These are phyloP conservation scores for Beauveria bassiana DNA, from an alignment of 2,329 filamentous ascomycete species.

Conservation along the genomic window DNA sequence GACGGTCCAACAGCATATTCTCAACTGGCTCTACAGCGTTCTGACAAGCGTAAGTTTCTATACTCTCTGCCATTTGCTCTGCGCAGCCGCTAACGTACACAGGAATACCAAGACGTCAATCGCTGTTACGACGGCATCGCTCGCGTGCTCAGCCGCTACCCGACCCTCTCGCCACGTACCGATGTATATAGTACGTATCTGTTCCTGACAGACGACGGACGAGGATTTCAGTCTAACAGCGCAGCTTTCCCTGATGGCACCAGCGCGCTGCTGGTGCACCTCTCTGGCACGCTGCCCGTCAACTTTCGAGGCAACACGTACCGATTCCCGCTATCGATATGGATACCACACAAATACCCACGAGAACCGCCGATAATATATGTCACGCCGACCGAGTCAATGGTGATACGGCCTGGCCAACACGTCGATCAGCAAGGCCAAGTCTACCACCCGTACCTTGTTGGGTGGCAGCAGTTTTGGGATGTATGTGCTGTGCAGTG, in stretches of 20 bases:
- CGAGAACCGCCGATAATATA: constrained; percentile 79
- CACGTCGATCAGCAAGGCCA: constrained; percentile 90
- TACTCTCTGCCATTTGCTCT: not conserved
- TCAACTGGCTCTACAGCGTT: constrained; percentile 94
- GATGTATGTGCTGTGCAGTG: constrained; percentile 55
- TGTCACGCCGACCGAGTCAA: constrained; percentile 78
- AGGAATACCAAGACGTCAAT: constrained; percentile 93
- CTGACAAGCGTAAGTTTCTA: constrained; percentile 57
- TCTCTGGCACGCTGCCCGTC: constrained; percentile 86
- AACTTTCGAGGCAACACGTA: constrained; percentile 83
- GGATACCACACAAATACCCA: constrained; percentile 88
- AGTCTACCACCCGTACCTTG: constrained; percentile 92
- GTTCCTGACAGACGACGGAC: too few relatives aligned
- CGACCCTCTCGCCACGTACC: constrained; percentile 75
- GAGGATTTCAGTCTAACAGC: constrained; percentile 16
- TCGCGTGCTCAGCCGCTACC: constrained; percentile 69
- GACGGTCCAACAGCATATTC: constrained; percentile 78
- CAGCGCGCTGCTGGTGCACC: constrained; percentile 77
- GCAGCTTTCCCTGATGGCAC: constrained; percentile 81
- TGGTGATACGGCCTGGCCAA: constrained; percentile 86
- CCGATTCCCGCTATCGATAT: constrained; percentile 84
- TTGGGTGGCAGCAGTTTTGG: constrained; percentile 82
- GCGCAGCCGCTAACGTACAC: constrained; percentile 14
- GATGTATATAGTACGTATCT: constrained; percentile 79
- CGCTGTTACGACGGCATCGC: constrained; percentile 89